These are phyloP conservation scores for Coemansia sp. DNA, from an alignment of 192 early-diverging fungal genomes.

Conservation along the genomic window DNA sequence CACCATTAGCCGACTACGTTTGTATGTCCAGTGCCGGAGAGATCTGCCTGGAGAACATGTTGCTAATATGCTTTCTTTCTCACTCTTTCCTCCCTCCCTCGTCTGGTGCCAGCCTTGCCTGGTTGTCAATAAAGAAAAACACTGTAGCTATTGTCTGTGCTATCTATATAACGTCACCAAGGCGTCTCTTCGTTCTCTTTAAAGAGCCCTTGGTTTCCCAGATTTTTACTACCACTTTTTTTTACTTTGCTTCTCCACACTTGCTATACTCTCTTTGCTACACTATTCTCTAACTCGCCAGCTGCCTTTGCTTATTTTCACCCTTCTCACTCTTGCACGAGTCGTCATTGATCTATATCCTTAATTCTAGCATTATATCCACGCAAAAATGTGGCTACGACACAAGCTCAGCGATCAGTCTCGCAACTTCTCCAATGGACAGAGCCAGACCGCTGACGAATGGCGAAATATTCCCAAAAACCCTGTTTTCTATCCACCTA, in stretches of 20 bases:
- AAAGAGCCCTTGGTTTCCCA: background rate
- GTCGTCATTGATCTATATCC: background rate
- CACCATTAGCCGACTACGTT: conserved; percentile 1
- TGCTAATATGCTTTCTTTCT: conserved; percentile 2
- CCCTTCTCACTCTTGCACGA: background rate
- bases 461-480: conserved; percentile 33
- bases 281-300: background rate
- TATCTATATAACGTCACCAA: background rate
- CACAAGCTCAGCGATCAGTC: conserved; percentile 11
- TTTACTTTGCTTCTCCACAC: background rate
- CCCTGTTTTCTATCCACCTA: conserved; percentile 55
- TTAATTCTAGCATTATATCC: background rate
- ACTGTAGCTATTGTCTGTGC: background rate
- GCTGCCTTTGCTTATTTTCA: background rate
- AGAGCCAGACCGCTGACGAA: background rate
- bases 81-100: conserved; percentile 23
- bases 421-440: background rate
- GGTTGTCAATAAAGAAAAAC: background rate
- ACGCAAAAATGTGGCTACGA: conserved; percentile 25
- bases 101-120: background rate
- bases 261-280: background rate
- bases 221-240: background rate
- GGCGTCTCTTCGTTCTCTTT: background rate
- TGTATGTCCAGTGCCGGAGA: background rate
- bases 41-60: conserved; percentile 2